phyloP scores from a whole-genome alignment of 1,139 yeast species.

The Pneumocystis wakefieldiae region DNA sequence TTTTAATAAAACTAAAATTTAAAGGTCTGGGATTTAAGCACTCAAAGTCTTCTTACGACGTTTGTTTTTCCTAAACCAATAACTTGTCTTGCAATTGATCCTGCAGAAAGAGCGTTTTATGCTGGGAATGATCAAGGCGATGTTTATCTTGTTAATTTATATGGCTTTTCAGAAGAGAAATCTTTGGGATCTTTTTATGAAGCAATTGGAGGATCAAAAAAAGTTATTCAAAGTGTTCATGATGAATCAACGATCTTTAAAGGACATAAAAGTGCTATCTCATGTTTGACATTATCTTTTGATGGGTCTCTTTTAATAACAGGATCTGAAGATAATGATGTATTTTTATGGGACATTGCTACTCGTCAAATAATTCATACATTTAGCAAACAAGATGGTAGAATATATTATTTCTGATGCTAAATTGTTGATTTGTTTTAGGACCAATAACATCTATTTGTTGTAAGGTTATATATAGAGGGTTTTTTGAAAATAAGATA shows the following conservation, averaged over 20 bases:
- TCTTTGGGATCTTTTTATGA: conserved; percentile 32
- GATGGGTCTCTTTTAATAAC: conserved; percentile 65
- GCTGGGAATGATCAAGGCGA: conserved; percentile 54
- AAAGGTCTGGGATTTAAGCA: conserved; percentile 22
- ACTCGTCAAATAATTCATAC: conserved; percentile 64
- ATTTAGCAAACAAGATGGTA: conserved; percentile 36
- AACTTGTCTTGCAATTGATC: conserved; percentile 53
- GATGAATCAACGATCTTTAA: conserved; percentile 15
- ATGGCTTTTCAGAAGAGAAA: conserved; percentile 19
- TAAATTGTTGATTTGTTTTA: neutral
- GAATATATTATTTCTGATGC: neutral
- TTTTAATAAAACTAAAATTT: neutral
- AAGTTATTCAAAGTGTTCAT: conserved; percentile 21
- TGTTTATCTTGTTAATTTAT: conserved; percentile 45
- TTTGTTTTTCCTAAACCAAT: conserved; percentile 50
- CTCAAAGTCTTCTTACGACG: conserved; percentile 42
- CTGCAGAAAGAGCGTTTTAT: conserved; percentile 63
- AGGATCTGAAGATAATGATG: conserved; percentile 60
- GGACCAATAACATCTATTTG: conserved; percentile 1
- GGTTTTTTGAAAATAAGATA: neutral
- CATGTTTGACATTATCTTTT: conserved; percentile 44
- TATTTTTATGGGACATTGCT: conserved; percentile 54
- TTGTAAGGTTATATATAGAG: neutral
- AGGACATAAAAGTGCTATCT: conserved; percentile 27
- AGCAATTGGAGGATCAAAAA: conserved; percentile 47